Conservation (phyloP, 108 stramenopile species). For the Nannochloropsis granulata region DNA sequence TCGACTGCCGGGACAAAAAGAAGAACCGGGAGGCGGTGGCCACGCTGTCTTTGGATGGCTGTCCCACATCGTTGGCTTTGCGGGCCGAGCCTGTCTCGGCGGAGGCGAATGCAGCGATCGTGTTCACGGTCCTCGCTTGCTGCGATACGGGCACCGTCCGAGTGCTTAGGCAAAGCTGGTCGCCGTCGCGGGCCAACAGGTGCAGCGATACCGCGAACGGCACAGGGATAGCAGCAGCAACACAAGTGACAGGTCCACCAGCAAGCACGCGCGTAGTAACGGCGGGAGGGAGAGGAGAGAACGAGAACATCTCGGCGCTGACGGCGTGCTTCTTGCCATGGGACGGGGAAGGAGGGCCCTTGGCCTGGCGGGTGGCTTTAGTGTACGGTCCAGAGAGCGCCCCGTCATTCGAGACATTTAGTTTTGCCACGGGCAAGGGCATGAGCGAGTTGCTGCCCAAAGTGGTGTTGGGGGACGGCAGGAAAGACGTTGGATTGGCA, state of each 20-base stretch:
- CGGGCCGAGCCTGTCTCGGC: background rate
- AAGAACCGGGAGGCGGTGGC: slow-evolving; percentile 1
- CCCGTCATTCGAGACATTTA: background rate
- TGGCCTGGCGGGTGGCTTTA: background rate
- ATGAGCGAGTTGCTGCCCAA: background rate
- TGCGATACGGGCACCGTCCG: slow-evolving; percentile 8
- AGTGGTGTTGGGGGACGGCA: background rate
- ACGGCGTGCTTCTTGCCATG: background rate
- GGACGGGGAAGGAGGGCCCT: background rate
- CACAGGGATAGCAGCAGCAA: background rate
- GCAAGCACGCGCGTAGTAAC: background rate
- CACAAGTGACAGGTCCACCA: background rate
- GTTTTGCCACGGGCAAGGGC: background rate
- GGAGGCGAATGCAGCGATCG: background rate
- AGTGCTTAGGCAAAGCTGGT: background rate
- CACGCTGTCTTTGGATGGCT: slow-evolving; percentile 2
- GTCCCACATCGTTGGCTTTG: background rate
- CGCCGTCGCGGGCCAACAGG: background rate
- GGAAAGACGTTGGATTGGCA: background rate
- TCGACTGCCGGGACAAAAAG: background rate
- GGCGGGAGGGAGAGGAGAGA: background rate
- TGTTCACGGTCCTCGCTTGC: background rate
- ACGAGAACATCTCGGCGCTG: background rate
- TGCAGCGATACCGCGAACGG: background rate
- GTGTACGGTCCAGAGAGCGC: background rate